A percentile compares a stretch with the other conserved stretches of the same genome.
phyloP scores from a whole-genome alignment of 495 filamentous ascomycete species.

The Lasiosphaeris hirsuta region DNA sequence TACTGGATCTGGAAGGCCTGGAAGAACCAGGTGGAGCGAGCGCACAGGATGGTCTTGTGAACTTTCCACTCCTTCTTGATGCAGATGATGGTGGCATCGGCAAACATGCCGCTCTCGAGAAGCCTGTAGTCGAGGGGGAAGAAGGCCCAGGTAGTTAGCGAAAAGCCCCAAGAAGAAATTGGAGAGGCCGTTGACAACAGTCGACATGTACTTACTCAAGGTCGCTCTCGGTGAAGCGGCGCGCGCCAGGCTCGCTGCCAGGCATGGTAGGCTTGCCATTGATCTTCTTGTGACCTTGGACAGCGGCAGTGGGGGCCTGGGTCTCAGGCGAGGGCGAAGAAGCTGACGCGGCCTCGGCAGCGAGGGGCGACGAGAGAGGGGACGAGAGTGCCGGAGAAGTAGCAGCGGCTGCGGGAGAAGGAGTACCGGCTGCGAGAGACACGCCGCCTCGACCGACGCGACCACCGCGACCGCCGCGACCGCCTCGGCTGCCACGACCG shows the following conservation, averaged over 20 bases:
- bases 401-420: not conserved
- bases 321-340: not conserved
- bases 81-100: slow-evolving; percentile 15
- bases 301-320: too few species aligned
- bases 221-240: not conserved
- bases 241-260: not conserved
- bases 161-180: too few species aligned
- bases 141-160: not conserved
- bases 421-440: not conserved
- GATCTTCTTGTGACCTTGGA: too few species aligned
- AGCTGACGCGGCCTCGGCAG: too few species aligned
- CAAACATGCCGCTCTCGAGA: slow-evolving; percentile 11
- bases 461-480: not conserved
- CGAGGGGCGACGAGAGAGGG: not conserved
- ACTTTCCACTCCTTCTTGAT: slow-evolving; percentile 15
- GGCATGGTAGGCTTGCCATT: not conserved
- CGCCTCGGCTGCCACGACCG: not conserved
- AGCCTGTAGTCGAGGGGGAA: not conserved
- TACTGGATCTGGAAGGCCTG: not conserved
- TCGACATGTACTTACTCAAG: not conserved
- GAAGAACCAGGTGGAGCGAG: slow-evolving; percentile 16
- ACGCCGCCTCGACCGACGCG: not conserved
- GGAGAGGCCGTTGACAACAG: not conserved
- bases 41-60: slow-evolving; percentile 19
- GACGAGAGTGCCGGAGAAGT: not conserved